Evolutionary conservation across 176 grass and related monocot species (phyloP).

Genomic region (Musa beccarii): DNA sequence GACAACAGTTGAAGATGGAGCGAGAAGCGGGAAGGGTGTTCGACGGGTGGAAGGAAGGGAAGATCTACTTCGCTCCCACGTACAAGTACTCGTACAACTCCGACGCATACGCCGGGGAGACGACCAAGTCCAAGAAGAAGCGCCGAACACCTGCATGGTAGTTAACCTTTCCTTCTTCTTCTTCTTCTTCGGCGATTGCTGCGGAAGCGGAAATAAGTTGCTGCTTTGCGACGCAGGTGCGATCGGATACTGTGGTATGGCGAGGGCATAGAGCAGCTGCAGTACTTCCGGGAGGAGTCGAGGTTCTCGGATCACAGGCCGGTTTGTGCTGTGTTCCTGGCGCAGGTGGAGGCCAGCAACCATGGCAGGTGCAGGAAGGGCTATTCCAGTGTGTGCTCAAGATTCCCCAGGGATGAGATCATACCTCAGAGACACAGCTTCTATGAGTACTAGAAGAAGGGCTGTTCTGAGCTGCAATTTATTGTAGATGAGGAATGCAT

Average conservation of each 20-base stretch:
- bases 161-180: background rate
- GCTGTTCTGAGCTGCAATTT: background rate
- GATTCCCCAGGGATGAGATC: conserved; percentile 32
- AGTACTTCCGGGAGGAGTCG: conserved; percentile 76
- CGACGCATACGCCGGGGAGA: conserved; percentile 60
- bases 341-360: conserved; percentile 53
- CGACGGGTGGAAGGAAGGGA: conserved; percentile 83
- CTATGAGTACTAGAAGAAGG: conserved; percentile 36
- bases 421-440: conserved; percentile 63
- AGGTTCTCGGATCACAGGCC: conserved; percentile 85
- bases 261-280: conserved; percentile 70
- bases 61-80: conserved; percentile 76
- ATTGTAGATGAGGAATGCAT: no score
- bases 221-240: conserved; percentile 35
- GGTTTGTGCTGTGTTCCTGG: conserved; percentile 59
- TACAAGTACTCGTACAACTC: conserved; percentile 86
- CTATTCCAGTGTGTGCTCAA: conserved; percentile 32
- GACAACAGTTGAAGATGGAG: conserved; percentile 53
- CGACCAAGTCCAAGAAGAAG: conserved; percentile 67
- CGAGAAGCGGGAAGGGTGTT: conserved; percentile 77
- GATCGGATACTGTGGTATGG: conserved; percentile 82
- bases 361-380: conserved; percentile 55
- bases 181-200: no score
- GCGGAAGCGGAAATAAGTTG: no score
- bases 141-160: conserved; percentile 84